Evolutionary conservation across 148 eudicot species (phyloP).

Genomic region (Vaccinium darrowii): DNA sequence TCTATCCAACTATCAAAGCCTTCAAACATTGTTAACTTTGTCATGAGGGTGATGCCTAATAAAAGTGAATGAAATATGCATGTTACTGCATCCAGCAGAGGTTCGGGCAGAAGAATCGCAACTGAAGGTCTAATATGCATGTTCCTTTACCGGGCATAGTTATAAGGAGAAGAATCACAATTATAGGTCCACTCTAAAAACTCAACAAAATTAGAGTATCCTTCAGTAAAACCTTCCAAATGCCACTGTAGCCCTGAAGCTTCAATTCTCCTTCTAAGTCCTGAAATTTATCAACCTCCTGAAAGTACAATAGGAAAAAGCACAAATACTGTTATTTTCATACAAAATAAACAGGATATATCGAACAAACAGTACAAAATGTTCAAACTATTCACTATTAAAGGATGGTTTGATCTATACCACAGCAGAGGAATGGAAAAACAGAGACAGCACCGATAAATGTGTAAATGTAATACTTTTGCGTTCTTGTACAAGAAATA

Average conservation of each 20-base stretch:
- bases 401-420: neutral
- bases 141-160: neutral
- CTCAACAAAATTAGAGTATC: constrained; percentile 1
- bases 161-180: neutral
- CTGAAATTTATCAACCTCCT: constrained; percentile 94
- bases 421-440: neutral
- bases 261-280: constrained; percentile 74
- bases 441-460: neutral
- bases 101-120: neutral
- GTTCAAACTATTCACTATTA: neutral
- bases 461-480: neutral
- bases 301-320: constrained; percentile 24
- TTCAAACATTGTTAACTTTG: neutral
- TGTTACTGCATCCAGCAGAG: neutral
- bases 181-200: neutral
- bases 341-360: neutral
- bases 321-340: neutral
- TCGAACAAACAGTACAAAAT: neutral
- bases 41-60: neutral
- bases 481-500: neutral
- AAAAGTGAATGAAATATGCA: neutral
- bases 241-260: constrained; percentile 74
- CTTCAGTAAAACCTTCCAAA: constrained; percentile 72
- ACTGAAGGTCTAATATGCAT: neutral
- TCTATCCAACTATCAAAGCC: neutral